Conservation (phyloP, 2,329 filamentous ascomycete genomes). For the Diaporthe aspalathi region DNA sequence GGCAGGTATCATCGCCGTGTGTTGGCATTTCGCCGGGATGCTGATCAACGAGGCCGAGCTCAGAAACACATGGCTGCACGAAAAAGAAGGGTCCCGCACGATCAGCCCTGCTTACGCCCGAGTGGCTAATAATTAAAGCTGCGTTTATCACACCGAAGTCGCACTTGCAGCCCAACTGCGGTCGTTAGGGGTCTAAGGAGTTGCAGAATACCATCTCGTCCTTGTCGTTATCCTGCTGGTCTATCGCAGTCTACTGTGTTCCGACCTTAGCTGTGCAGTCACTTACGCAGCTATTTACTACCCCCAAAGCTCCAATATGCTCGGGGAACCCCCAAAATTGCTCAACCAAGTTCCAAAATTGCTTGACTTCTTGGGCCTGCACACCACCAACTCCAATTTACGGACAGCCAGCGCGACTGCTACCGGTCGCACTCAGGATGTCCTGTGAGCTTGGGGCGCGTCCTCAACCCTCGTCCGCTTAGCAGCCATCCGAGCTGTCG, state of each 20-base stretch:
- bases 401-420: neutral
- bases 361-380: neutral
- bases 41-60: constrained; percentile 2
- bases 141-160: neutral
- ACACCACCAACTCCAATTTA: neutral
- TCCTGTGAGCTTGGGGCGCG: neutral
- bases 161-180: neutral
- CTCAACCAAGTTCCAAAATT: neutral
- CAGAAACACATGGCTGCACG: constrained; percentile 1
- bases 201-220: neutral
- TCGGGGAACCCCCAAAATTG: neutral
- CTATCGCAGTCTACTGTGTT: neutral
- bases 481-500: constrained; percentile 33
- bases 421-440: neutral
- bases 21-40: constrained; percentile 5
- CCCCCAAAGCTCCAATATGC: neutral
- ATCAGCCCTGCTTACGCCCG: constrained; percentile 16
- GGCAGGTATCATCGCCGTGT: constrained; percentile 13
- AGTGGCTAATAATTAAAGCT: neutral
- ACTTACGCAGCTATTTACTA: neutral
- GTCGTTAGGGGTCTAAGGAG: neutral
- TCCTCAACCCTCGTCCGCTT: neutral
- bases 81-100: constrained; percentile 4
- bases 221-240: neutral
- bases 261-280: constrained; percentile 9